These are phyloP conservation scores for Anisodus acutangulus DNA, from an alignment of 257 asterid species.

Conservation along the genomic window DNA sequence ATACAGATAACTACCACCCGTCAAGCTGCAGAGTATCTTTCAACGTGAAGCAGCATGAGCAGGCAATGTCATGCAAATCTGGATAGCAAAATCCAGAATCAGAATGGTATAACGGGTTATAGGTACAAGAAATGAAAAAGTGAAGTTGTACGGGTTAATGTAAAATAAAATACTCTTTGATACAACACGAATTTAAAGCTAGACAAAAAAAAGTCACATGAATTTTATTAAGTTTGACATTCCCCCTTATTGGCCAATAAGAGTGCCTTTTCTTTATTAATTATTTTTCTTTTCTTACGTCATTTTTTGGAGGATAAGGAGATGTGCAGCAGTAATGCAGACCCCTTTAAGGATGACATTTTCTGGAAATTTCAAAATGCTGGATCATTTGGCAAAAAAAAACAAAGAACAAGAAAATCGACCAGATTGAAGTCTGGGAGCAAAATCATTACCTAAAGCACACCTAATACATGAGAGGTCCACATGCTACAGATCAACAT, in stretches of 20 bases:
- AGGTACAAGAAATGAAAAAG: background rate
- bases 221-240: background rate
- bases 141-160: background rate
- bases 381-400: background rate
- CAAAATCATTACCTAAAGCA: conserved; percentile 15
- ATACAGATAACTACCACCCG: conserved; percentile 62
- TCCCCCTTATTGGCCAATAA: background rate
- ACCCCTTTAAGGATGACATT: background rate
- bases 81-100: background rate
- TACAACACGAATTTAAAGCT: background rate
- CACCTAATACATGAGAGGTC: conserved; percentile 64
- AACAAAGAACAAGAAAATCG: background rate
- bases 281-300: background rate
- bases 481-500: conserved; percentile 63
- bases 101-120: conserved; percentile 6
- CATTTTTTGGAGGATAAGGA: background rate
- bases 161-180: background rate
- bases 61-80: conserved; percentile 53
- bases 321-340: background rate
- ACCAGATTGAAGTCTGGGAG: background rate
- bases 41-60: conserved; percentile 63
- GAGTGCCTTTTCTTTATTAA: background rate
- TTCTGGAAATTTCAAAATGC: background rate
- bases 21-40: conserved; percentile 65
- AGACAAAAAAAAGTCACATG: background rate